Evolutionary conservation across 495 filamentous ascomycete genomes (phyloP).

Genomic region (Lasiosphaeria hispida): DNA sequence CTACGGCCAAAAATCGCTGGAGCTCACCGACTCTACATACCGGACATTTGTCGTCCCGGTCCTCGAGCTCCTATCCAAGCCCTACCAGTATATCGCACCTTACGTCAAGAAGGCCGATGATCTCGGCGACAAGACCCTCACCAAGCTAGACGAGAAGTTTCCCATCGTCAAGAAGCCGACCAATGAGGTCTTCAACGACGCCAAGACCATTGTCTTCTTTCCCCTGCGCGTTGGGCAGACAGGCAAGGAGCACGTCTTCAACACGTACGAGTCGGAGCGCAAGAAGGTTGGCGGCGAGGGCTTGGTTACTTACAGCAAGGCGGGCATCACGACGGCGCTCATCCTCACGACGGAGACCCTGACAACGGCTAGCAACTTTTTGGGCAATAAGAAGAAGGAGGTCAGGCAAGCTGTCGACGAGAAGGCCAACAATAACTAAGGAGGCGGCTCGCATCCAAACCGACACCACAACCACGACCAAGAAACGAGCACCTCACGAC

Average conservation of each 20-base stretch:
- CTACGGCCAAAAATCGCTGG: slow-evolving; percentile 75
- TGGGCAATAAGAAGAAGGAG: slow-evolving; percentile 61
- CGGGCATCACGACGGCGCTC: slow-evolving; percentile 69
- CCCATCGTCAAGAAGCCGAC: slow-evolving; percentile 89
- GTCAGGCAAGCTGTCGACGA: slow-evolving; percentile 56
- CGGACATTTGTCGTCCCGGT: slow-evolving; percentile 62
- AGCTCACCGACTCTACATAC: slow-evolving; percentile 68
- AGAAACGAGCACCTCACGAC: too few species aligned
- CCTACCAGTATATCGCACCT: slow-evolving; percentile 74
- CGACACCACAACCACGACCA: too few species aligned
- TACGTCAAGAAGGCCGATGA: slow-evolving; percentile 80
- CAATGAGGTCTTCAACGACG: slow-evolving; percentile 65
- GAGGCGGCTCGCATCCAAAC: too few species aligned
- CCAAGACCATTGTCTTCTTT: slow-evolving; percentile 61
- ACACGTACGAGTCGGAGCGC: slow-evolving; percentile 70
- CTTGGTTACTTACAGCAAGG: slow-evolving; percentile 66
- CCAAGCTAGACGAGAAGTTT: slow-evolving; percentile 71
- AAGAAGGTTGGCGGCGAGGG: slow-evolving; percentile 73
- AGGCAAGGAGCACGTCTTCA: slow-evolving; percentile 71
- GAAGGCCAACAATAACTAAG: slow-evolving; percentile 24
- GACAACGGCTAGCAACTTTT: slow-evolving; percentile 52
- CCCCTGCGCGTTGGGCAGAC: slow-evolving; percentile 65
- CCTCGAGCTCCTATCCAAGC: slow-evolving; percentile 71
- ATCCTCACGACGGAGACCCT: slow-evolving; percentile 68
- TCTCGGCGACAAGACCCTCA: slow-evolving; percentile 72